Evolutionary conservation across 164 flowering plant species (phyloP).

Genomic region (Dillenia turbinata): DNA sequence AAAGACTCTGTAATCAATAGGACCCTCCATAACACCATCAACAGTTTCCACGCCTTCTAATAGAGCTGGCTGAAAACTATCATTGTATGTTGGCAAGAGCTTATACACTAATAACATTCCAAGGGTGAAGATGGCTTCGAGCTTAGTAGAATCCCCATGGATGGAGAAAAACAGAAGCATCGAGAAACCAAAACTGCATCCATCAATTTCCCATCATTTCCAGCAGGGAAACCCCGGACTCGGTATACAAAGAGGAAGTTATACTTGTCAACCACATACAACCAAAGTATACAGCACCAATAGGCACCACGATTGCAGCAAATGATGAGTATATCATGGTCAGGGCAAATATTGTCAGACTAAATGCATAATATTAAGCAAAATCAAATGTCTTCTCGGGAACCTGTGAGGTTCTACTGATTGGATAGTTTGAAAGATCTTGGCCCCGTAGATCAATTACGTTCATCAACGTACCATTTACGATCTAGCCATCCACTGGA

Average conservation of each 20-base stretch:
- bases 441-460: constrained; percentile 55
- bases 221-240: constrained; percentile 95
- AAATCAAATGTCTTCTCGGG: constrained; percentile 95
- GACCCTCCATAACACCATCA: constrained; percentile 66
- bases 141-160: constrained; percentile 85
- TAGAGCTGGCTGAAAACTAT: constrained; percentile 61
- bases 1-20: constrained; percentile 83
- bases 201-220: constrained; percentile 96
- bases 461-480: constrained; percentile 22
- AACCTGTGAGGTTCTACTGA: constrained; percentile 72
- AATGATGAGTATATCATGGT: constrained; percentile 89
- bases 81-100: constrained; percentile 67
- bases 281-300: constrained; percentile 92
- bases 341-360: constrained; percentile 91
- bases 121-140: constrained; percentile 91
- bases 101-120: constrained; percentile 73
- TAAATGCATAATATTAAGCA: constrained; percentile 97
- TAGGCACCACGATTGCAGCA: constrained; percentile 92
- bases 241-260: constrained; percentile 92
- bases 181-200: constrained; percentile 77
- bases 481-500: constrained; percentile 3
- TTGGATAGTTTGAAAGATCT: constrained; percentile 77
- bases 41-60: constrained; percentile 78
- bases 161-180: constrained; percentile 94
- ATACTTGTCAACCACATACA: constrained; percentile 97